Evolutionary conservation across 2,329 filamentous ascomycete species (phyloP).

Genomic region (Alternaria gaisen): DNA sequence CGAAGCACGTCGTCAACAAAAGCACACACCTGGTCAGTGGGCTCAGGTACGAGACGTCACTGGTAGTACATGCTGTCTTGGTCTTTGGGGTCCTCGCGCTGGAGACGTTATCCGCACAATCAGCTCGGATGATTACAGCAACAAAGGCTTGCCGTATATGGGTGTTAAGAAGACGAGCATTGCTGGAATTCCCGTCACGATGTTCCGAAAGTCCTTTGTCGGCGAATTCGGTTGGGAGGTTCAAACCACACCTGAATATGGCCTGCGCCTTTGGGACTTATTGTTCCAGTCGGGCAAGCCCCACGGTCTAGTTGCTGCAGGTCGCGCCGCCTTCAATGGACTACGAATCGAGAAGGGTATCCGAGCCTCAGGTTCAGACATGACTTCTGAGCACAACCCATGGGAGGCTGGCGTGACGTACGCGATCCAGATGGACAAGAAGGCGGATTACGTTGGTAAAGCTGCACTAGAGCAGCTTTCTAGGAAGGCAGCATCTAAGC

Average conservation of each 20-base stretch:
- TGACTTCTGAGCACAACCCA: constrained; percentile 69
- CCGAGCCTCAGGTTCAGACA: constrained; percentile 65
- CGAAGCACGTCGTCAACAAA: constrained; percentile 61
- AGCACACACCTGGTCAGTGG: constrained; percentile 53
- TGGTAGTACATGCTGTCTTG: constrained; percentile 67
- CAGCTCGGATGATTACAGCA: constrained; percentile 58
- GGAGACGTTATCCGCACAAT: constrained; percentile 60
- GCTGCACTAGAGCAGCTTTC: constrained; percentile 57
- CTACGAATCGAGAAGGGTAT: constrained; percentile 69
- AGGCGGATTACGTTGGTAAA: constrained; percentile 61
- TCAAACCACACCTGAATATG: constrained; percentile 67
- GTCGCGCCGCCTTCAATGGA: constrained; percentile 66
- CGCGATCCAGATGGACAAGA: constrained; percentile 60
- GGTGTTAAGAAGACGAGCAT: constrained; percentile 60
- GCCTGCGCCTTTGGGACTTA: constrained; percentile 66
- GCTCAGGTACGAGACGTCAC: constrained; percentile 68
- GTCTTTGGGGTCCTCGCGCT: constrained; percentile 69
- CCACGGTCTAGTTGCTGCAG: constrained; percentile 66
- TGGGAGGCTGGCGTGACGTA: constrained; percentile 66
- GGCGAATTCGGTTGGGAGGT: constrained; percentile 71
- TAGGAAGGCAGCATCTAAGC: constrained; percentile 44
- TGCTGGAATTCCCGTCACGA: constrained; percentile 64
- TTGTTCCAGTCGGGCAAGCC: constrained; percentile 64
- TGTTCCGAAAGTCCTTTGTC: constrained; percentile 66
- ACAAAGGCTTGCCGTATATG: constrained; percentile 61